phyloP scores from a whole-genome alignment of 257 asterid species.

The Nyctanthes arbortristis region DNA sequence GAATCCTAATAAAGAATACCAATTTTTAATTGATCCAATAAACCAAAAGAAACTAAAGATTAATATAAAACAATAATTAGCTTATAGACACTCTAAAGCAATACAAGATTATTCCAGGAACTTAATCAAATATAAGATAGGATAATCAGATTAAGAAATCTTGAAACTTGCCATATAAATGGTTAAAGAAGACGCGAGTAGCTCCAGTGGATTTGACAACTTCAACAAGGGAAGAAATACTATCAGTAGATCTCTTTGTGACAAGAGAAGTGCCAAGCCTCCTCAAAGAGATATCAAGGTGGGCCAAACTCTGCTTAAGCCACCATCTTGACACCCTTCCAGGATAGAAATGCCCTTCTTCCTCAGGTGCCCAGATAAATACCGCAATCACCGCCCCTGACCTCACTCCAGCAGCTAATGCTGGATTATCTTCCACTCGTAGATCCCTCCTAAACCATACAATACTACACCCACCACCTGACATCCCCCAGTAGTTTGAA shows the following conservation, averaged over 20 bases:
- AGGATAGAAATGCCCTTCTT: slow-evolving; percentile 77
- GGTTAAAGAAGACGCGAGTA: slow-evolving; percentile 80
- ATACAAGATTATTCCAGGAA: not conserved
- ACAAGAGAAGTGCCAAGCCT: slow-evolving; percentile 79
- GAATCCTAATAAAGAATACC: no score
- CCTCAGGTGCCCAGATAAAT: slow-evolving; percentile 91
- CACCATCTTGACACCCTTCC: slow-evolving; percentile 98
- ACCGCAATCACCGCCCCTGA: slow-evolving; percentile 78
- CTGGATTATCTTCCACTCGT: slow-evolving; percentile 92
- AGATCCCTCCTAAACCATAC: slow-evolving; percentile 98
- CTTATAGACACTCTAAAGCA: not conserved
- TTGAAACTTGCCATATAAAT: slow-evolving; percentile 74
- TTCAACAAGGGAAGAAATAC: slow-evolving; percentile 72
- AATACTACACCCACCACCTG: slow-evolving; percentile 77
- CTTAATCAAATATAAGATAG: not conserved
- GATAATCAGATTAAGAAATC: not conserved
- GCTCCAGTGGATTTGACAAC: slow-evolving; percentile 78
- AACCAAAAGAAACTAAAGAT: not conserved
- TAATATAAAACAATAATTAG: not conserved
- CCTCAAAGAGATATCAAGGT: slow-evolving; percentile 75
- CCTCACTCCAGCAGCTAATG: slow-evolving; percentile 80
- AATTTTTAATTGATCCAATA: no score
- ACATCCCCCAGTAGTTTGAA: slow-evolving; percentile 32
- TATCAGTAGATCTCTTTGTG: slow-evolving; percentile 85
- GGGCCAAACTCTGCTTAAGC: slow-evolving; percentile 82